Conservation (phyloP, 192 early-diverging fungal genomes). For the Backusella sp. region DNA sequence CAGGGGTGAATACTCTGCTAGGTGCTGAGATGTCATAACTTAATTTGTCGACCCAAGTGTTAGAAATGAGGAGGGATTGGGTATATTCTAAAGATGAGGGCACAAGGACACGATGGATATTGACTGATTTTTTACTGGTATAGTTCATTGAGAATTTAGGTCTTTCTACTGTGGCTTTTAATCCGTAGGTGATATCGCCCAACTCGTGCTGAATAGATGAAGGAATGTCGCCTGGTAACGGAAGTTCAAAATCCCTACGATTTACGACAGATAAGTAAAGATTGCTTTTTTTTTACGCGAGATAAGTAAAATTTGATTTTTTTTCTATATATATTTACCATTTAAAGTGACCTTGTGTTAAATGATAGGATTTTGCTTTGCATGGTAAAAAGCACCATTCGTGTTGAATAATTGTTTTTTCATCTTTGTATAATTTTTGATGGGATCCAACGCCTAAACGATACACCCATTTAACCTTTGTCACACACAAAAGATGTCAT, state of each 20-base stretch:
- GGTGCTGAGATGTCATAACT: conserved; percentile 57
- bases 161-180: conserved; percentile 57
- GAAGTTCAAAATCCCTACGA: conserved; percentile 51
- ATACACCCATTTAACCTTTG: not conserved
- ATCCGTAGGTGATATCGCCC: conserved; percentile 50
- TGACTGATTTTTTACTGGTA: conserved; percentile 31
- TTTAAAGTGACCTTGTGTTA: conserved; percentile 40
- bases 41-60: conserved; percentile 57
- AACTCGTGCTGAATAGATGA: conserved; percentile 50
- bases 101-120: conserved; percentile 46
- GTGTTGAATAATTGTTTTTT: conserved; percentile 49
- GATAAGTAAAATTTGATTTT: not conserved
- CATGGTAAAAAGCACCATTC: conserved; percentile 56
- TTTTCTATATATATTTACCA: conserved; percentile 31
- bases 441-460: conserved; percentile 21
- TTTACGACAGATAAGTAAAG: conserved; percentile 13
- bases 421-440: conserved; percentile 30
- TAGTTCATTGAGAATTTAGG: conserved; percentile 55
- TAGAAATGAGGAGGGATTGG: conserved; percentile 51
- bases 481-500: not conserved
- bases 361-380: conserved; percentile 36
- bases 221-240: conserved; percentile 58
- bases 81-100: conserved; percentile 49
- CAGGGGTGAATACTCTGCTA: conserved; percentile 46
- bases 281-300: conserved; percentile 34